Evolutionary conservation across 148 eudicot genomes (phyloP).

Genomic region (Chenopodium quinoa): DNA sequence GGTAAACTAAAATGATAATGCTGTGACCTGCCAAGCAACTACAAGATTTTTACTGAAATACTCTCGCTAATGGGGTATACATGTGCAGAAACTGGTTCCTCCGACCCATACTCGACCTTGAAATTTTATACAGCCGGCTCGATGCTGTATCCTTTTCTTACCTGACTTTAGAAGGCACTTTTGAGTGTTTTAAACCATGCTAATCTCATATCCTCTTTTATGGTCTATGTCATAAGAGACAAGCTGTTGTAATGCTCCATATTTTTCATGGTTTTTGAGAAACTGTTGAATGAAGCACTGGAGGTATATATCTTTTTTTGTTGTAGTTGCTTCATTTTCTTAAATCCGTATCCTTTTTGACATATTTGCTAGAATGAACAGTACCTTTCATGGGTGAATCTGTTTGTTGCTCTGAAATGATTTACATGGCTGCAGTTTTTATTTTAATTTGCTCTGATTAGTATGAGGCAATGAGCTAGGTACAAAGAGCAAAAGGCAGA

Average conservation of each 20-base stretch:
- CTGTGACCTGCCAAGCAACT: constrained; percentile 7
- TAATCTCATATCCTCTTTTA: background rate
- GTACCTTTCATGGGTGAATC: background rate
- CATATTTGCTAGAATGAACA: background rate
- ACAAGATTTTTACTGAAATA: background rate
- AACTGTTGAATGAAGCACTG: background rate
- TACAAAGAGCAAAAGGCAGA: background rate
- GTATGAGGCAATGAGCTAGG: background rate
- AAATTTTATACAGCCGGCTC: constrained; percentile 70
- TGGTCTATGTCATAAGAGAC: background rate
- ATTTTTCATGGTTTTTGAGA: background rate
- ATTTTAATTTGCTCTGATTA: background rate
- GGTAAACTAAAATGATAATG: constrained; percentile 40
- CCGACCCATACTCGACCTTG: constrained; percentile 83
- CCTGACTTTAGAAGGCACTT: background rate
- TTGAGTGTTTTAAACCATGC: background rate
- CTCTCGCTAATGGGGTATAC: constrained; percentile 24
- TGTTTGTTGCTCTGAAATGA: background rate
- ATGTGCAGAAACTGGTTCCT: constrained; percentile 86
- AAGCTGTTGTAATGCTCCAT: background rate
- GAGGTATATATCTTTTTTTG: background rate
- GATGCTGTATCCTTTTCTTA: constrained; percentile 86
- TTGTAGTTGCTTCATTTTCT: background rate
- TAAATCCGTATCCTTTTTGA: background rate
- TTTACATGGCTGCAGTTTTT: background rate